Percentiles rank a stretch among this genome's conserved stretches.
phyloP scores from a whole-genome alignment of 2,329 filamentous ascomycete genomes.

The Hypoxylon sp. region DNA sequence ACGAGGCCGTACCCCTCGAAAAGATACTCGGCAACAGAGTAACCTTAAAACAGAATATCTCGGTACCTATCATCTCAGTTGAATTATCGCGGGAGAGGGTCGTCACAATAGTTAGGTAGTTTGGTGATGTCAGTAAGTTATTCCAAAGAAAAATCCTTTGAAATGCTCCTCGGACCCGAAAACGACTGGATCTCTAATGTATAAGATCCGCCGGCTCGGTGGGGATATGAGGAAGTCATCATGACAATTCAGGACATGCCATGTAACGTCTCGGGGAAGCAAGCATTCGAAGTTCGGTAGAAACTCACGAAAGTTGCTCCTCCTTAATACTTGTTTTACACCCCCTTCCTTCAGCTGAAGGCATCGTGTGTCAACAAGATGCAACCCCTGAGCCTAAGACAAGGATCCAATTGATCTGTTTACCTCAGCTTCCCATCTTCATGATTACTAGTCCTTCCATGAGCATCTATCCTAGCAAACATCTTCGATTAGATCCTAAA shows the following conservation, averaged over 20 bases:
- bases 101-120: background rate
- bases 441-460: background rate
- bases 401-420: slow-evolving; percentile 6
- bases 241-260: background rate
- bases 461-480: background rate
- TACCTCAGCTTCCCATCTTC: slow-evolving; percentile 14
- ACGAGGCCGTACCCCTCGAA: slow-evolving; percentile 6
- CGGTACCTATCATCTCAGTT: background rate
- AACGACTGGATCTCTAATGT: background rate
- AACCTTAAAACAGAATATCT: background rate
- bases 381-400: slow-evolving; percentile 16
- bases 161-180: slow-evolving; percentile 2
- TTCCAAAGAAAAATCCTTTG: background rate
- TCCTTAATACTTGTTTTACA: background rate
- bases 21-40: slow-evolving; percentile 9
- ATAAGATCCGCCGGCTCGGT: background rate
- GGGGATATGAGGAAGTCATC: background rate
- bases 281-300: background rate
- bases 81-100: slow-evolving; percentile 1
- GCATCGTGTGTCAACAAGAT: slow-evolving; percentile 8
- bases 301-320: background rate
- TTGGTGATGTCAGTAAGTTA: background rate
- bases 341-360: slow-evolving; percentile 14
- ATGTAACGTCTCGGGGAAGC: slow-evolving; percentile 18
- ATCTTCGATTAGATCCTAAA: slow-evolving; percentile 8